These are phyloP conservation scores for Periconia macrospinosa DNA, from an alignment of 2,329 filamentous ascomycete genomes.

Conservation along the genomic window DNA sequence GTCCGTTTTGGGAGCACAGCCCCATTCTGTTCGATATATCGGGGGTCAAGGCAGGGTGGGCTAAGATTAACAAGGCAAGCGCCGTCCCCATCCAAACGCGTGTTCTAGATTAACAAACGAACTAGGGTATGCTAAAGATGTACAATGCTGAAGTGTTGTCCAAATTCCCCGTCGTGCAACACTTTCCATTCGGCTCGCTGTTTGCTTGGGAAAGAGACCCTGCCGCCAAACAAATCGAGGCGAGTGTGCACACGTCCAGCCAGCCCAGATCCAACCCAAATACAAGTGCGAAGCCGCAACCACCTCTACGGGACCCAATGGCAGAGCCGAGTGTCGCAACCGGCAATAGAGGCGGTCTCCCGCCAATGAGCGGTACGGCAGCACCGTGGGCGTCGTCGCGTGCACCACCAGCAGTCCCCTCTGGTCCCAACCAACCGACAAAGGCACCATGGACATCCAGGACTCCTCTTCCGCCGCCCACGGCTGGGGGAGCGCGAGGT, in stretches of 20 bases:
- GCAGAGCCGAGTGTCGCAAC: constrained; percentile 16
- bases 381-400: constrained; percentile 28
- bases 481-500: constrained; percentile 22
- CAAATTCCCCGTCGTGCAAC: constrained; percentile 98
- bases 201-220: constrained; percentile 53
- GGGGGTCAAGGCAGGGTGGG: constrained; percentile 86
- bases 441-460: constrained; percentile 33
- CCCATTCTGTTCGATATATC: constrained; percentile 94
- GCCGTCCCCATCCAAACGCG: background rate
- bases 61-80: constrained; percentile 78
- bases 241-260: constrained; percentile 38
- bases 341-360: constrained; percentile 9
- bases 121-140: constrained; percentile 96
- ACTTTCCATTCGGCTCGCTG: constrained; percentile 64
- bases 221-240: constrained; percentile 33
- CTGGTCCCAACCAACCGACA: constrained; percentile 36
- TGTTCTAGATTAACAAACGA: constrained; percentile 7
- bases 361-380: constrained; percentile 16
- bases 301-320: constrained; percentile 26
- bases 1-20: constrained; percentile 93
- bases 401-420: constrained; percentile 18
- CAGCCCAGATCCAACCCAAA: constrained; percentile 34
- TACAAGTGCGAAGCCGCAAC: constrained; percentile 22
- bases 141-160: constrained; percentile 94
- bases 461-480: constrained; percentile 18